Evolutionary conservation across 1,284 basidiomycete genomes (phyloP).

Genomic region (Kwoniella shivajii): DNA sequence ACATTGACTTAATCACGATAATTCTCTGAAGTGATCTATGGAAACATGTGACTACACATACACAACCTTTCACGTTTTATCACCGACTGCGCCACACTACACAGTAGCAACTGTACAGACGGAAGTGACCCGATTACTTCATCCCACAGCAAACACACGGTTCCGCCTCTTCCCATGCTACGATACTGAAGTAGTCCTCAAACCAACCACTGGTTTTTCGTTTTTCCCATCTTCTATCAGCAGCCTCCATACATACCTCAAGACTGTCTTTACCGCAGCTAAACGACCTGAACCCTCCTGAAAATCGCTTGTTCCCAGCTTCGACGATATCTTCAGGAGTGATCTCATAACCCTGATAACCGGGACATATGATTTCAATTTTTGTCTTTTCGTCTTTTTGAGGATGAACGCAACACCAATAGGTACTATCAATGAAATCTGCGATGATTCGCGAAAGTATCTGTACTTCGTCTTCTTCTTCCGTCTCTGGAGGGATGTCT

Average conservation of each 20-base stretch:
- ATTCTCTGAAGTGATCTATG: too few relatives aligned
- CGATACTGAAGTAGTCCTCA: background rate
- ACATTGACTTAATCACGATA: too few relatives aligned
- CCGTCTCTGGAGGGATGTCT: background rate
- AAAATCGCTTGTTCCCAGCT: too few relatives aligned
- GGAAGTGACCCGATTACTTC: too few relatives aligned
- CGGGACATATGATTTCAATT: background rate
- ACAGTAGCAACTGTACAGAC: too few relatives aligned
- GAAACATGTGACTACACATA: too few relatives aligned
- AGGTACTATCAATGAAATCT: background rate
- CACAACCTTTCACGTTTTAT: too few relatives aligned
- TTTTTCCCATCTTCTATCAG: background rate
- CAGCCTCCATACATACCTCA: background rate
- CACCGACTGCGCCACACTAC: too few relatives aligned
- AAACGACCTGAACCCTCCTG: too few relatives aligned
- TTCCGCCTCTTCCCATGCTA: background rate
- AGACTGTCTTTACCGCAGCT: too few relatives aligned
- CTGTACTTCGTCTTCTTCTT: background rate
- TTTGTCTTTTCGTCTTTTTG: background rate
- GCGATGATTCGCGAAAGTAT: background rate
- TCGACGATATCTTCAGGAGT: too few relatives aligned
- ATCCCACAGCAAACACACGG: background rate
- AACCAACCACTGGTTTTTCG: background rate
- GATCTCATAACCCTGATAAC: too few relatives aligned
- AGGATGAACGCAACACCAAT: constrained; percentile 1